Evolutionary conservation across 257 asterid genomes (phyloP).

Genomic region (Solanum bulbocastanum): DNA sequence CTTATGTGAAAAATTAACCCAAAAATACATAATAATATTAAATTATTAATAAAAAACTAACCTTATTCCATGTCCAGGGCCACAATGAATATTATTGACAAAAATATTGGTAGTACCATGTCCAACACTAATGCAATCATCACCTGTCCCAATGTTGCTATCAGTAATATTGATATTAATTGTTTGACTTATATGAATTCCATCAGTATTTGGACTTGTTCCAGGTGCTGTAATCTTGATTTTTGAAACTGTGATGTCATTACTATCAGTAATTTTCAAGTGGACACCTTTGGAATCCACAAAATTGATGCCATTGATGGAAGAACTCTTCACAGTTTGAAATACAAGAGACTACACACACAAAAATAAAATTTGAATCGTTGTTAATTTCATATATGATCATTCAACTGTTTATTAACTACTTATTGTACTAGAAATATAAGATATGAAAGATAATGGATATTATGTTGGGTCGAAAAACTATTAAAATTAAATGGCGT

Average conservation of each 20-base stretch:
- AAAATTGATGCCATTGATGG: conserved; percentile 18
- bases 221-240: conserved; percentile 49
- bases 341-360: conserved; percentile 35
- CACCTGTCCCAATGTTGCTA: conserved; percentile 31
- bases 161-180: conserved; percentile 23
- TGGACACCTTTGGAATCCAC: conserved; percentile 66
- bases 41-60: background rate
- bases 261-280: conserved; percentile 31
- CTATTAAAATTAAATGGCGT: background rate
- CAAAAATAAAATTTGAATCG: no score
- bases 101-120: background rate
- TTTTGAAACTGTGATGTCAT: conserved; percentile 7
- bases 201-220: conserved; percentile 78
- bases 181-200: conserved; percentile 40
- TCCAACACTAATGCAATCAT: conserved; percentile 24
- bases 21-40: background rate
- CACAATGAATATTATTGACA: conserved; percentile 11
- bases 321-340: conserved; percentile 2
- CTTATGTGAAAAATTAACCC: background rate
- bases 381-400: no score
- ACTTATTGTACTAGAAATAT: no score
- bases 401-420: no score
- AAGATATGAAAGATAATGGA: background rate
- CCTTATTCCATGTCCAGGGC: conserved; percentile 38
- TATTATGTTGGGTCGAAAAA: no score